These are phyloP conservation scores for Myrica gale DNA, from an alignment of 306 rosid species.

Conservation along the genomic window DNA sequence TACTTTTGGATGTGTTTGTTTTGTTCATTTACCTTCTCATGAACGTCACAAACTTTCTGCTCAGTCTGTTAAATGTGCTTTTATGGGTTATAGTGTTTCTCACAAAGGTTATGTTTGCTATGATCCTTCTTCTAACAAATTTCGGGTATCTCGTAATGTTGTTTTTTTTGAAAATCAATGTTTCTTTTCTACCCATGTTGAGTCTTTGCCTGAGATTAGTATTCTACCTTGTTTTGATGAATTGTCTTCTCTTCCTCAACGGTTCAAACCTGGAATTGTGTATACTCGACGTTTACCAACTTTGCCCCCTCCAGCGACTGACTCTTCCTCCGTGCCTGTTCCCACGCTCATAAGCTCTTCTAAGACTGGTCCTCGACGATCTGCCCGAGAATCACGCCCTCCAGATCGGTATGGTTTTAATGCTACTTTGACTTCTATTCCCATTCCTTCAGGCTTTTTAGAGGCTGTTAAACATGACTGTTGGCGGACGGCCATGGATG, in stretches of 20 bases:
- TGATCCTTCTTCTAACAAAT: neutral
- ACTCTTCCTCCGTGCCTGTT: neutral
- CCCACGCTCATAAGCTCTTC: too few relatives aligned
- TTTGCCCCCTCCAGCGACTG: neutral
- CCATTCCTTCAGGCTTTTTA: neutral
- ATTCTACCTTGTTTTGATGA: neutral
- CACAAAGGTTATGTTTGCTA: neutral
- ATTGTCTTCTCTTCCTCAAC: neutral
- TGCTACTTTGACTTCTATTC: neutral
- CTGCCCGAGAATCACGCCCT: too few relatives aligned
- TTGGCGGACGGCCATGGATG: conserved; percentile 18
- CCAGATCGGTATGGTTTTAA: neutral
- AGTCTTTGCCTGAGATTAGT: neutral
- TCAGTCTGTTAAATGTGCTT: too few relatives aligned
- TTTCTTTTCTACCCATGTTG: neutral
- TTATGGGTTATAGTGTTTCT: too few relatives aligned
- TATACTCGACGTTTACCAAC: neutral
- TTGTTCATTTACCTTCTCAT: too few relatives aligned
- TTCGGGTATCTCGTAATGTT: neutral
- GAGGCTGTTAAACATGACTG: conserved; percentile 4
- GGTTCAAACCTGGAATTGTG: neutral
- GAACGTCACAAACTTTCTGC: too few relatives aligned
- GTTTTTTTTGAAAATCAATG: neutral
- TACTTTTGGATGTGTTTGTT: too few relatives aligned
- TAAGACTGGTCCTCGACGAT: too few relatives aligned